phyloP scores from a whole-genome alignment of 805 yeast species.

The Pichia pseudocactophila region DNA sequence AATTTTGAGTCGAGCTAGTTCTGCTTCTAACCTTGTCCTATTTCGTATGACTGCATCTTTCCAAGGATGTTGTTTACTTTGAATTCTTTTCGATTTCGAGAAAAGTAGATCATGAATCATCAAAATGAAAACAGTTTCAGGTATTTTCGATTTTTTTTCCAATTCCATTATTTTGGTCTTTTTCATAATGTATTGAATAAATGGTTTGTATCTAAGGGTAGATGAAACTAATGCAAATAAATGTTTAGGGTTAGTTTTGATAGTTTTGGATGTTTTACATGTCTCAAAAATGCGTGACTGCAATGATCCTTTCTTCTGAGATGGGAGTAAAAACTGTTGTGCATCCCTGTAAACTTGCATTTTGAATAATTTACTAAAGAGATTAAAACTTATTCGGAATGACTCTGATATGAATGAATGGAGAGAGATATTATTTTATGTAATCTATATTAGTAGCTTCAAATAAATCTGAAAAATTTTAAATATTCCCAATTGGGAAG shows the following conservation, averaged over 20 bases:
- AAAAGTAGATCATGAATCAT: slow-evolving; percentile 77
- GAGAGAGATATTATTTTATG: too few species aligned
- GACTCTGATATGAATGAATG: too few species aligned
- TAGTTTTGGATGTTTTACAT: slow-evolving; percentile 32
- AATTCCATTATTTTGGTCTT: slow-evolving; percentile 56
- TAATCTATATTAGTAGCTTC: too few species aligned
- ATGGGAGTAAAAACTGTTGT: slow-evolving; percentile 30
- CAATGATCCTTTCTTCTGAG: slow-evolving; percentile 44
- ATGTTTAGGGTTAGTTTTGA: slow-evolving; percentile 71
- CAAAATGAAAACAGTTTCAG: slow-evolving; percentile 47
- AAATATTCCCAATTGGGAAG: too few species aligned
- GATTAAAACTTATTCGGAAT: too few species aligned
- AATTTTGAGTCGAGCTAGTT: slow-evolving; percentile 67
- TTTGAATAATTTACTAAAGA: too few species aligned
- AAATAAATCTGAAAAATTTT: too few species aligned
- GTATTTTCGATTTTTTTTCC: slow-evolving; percentile 39
- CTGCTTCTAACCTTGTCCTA: slow-evolving; percentile 76
- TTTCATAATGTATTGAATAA: slow-evolving; percentile 52
- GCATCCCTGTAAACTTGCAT: slow-evolving; percentile 36
- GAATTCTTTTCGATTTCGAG: slow-evolving; percentile 69
- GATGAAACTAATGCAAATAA: slow-evolving; percentile 77
- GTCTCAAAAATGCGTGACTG: slow-evolving; percentile 45
- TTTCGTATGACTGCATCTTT: slow-evolving; percentile 74
- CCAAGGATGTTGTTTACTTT: slow-evolving; percentile 79
- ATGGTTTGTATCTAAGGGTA: slow-evolving; percentile 61